Evolutionary conservation across 129 eudicot species (phyloP), one percentile per base, ranked within the genome.

Genomic region (Chrysanthemum seticuspe): DNA sequence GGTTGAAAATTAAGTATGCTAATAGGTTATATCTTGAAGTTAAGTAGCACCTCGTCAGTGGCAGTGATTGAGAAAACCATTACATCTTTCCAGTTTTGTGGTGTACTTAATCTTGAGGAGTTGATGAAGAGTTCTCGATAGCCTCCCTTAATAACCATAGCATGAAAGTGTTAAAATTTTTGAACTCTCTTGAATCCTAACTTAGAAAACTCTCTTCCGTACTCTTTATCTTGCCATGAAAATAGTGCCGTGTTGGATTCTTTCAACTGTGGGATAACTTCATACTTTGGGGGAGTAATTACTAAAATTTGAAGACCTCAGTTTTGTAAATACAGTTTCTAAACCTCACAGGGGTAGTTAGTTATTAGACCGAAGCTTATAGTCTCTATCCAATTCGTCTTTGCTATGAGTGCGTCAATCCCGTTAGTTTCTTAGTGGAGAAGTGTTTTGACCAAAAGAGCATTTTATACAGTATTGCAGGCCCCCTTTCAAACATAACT

Each of bases 71-170:
- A n/a, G 14, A 50, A 25, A 68, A 13, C 18, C 49, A 51, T 67
- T 67, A 45, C 18, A 13, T 44, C 47, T 62, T 34, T 65, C 54
- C 14, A 10, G 18, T 40, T 18, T 15, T 65, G 29, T 65, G 69
- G 15, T 44, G 3, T n/a, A 10, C 23, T 12, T 27, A 53, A 51
- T 52, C 9, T 18, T 1, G 12, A 70, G 19, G 64, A 69, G 16
- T 13, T 70, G 51, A 27, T 54, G 64, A 70, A 36, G 63, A 70
- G 31, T 6, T 70, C 63, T 53, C 54, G 74, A 53, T 27, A n/a
- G 62, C 51, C 51, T 54, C 47, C 47, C 10, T 18, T 52, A 53
- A 29, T 52, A n/a, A 36, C 27, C 27, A n/a, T n/a, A n/a, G n/a
- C n/a, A n/a, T n/a, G n/a, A n/a, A n/a, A n/a, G n/a, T n/a, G n/a